A percentile compares a stretch with the other conserved stretches of the same genome.
phyloP scores from a whole-genome alignment of 2,329 filamentous ascomycete genomes.

The Pseudogymnoascus sp. region DNA sequence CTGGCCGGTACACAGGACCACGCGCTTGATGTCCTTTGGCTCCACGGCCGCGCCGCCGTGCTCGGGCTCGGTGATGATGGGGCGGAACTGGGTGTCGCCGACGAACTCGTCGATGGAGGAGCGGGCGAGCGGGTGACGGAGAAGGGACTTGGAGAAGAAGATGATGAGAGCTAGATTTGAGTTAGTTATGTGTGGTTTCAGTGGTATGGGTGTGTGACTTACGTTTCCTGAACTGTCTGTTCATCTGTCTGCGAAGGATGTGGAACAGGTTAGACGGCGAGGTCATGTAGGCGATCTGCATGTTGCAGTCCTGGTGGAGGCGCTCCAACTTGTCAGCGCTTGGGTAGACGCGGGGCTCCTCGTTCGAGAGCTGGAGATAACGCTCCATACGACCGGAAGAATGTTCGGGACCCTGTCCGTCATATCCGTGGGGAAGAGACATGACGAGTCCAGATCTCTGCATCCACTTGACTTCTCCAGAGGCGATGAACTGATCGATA shows the following conservation, averaged over 20 bases:
- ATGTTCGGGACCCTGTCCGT: constrained; percentile 96
- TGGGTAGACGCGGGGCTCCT: constrained; percentile 91
- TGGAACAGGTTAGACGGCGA: constrained; percentile 94
- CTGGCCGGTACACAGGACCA: constrained; percentile 90
- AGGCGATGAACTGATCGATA: constrained; percentile 97
- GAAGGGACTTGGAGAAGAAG: constrained; percentile 96
- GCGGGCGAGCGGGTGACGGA: constrained; percentile 86
- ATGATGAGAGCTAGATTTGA: constrained; percentile 64
- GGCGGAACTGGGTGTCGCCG: constrained; percentile 86
- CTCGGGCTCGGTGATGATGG: constrained; percentile 87
- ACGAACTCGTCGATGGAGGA: constrained; percentile 86
- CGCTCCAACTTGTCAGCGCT: constrained; percentile 80
- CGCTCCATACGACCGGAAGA: constrained; percentile 95
- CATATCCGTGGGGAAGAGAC: constrained; percentile 94
- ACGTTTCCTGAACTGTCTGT: constrained; percentile 99
- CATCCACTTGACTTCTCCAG: constrained; percentile 97
- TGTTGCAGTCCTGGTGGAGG: constrained; percentile 99
- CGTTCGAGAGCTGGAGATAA: constrained; percentile 94
- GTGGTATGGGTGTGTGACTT: constrained; percentile 35
- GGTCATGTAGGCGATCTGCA: constrained; percentile 98
- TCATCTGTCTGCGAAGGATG: constrained; percentile 91
- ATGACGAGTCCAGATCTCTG: constrained; percentile 94
- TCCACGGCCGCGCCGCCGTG: constrained; percentile 70
- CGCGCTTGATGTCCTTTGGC: constrained; percentile 81
- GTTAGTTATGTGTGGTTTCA: constrained; percentile 19